phyloP scores from a whole-genome alignment of 2,329 filamentous ascomycete species.

The Orbilia oligospora region DNA sequence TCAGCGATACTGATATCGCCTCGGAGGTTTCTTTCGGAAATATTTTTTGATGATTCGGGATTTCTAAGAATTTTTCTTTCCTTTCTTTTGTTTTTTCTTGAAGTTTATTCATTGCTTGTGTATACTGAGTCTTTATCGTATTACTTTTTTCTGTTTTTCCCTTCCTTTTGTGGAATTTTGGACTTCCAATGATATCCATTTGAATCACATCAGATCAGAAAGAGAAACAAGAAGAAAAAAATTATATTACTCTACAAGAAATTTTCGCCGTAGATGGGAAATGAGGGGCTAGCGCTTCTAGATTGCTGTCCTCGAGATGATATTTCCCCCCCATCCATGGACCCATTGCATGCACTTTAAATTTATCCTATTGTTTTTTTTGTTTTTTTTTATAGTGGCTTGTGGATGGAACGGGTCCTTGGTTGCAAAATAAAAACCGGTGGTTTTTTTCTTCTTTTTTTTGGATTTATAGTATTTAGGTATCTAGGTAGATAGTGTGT shows the following conservation, averaged over 20 bases:
- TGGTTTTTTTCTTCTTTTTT: too few species aligned
- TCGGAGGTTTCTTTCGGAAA: not conserved
- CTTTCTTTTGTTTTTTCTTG: slow-evolving; percentile 9
- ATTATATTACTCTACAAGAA: slow-evolving; percentile 1
- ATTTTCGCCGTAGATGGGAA: not conserved
- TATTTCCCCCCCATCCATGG: too few species aligned
- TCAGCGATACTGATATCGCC: slow-evolving; percentile 7
- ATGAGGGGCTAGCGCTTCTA: not conserved
- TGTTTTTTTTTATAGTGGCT: not conserved
- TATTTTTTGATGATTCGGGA: slow-evolving; percentile 13
- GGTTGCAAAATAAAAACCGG: slow-evolving; percentile 28
- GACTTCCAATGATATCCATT: slow-evolving; percentile 48
- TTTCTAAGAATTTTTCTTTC: not conserved
- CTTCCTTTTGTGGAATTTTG: slow-evolving; percentile 14
- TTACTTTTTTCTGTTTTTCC: not conserved
- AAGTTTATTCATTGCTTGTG: slow-evolving; percentile 12
- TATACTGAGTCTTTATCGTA: slow-evolving; percentile 34
- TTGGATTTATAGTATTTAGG: not conserved
- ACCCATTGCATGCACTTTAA: too few species aligned
- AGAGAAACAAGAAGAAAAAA: not conserved
- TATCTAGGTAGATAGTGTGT: slow-evolving; percentile 39
- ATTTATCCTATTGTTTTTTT: too few species aligned
- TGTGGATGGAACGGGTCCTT: not conserved
- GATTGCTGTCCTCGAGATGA: too few species aligned
- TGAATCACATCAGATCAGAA: slow-evolving; percentile 20